Percentiles rank a stretch among this genome's conserved stretches.
phyloP scores from a whole-genome alignment of 2,329 filamentous ascomycete species.

The Aspergillus carbonarius region DNA sequence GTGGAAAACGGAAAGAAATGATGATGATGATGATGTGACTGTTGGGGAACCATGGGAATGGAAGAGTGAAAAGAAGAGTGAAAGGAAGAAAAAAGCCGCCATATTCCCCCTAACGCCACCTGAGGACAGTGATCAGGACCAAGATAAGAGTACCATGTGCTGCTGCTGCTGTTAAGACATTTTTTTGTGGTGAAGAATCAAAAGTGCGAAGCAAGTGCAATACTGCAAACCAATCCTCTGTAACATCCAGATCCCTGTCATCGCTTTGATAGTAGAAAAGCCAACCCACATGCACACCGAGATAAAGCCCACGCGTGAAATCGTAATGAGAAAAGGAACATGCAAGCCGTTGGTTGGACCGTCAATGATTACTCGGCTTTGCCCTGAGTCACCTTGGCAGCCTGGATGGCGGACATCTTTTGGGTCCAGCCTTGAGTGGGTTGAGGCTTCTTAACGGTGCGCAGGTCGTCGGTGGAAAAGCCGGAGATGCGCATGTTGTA shows the following conservation, averaged over 20 bases:
- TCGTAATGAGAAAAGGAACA: neutral
- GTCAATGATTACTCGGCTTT: constrained; percentile 35
- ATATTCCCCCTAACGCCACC: neutral
- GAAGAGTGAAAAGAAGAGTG: neutral
- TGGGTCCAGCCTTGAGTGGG: constrained; percentile 86
- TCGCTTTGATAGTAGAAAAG: neutral
- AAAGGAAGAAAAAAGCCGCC: neutral
- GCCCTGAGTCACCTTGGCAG: constrained; percentile 69
- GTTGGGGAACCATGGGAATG: neutral
- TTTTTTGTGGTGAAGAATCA: too few species aligned
- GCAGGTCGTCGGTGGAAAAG: constrained; percentile 89
- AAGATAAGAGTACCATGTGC: too few species aligned
- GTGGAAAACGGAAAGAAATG: neutral
- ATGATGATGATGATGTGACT: neutral
- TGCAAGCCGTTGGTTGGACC: neutral
- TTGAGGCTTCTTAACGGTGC: constrained; percentile 90
- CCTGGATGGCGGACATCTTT: constrained; percentile 96
- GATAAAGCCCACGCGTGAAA: neutral
- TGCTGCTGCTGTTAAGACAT: too few species aligned
- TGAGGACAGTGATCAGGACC: neutral
- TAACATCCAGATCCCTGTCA: neutral
- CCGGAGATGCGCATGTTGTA: constrained; percentile 93
- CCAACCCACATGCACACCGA: neutral
- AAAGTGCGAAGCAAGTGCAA: neutral
- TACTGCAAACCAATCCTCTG: neutral